Percentiles rank a stretch among this genome's conserved stretches.
Evolutionary conservation across 768 basidiomycete species (phyloP).

Genomic region (Hirschioporus abietinus): DNA sequence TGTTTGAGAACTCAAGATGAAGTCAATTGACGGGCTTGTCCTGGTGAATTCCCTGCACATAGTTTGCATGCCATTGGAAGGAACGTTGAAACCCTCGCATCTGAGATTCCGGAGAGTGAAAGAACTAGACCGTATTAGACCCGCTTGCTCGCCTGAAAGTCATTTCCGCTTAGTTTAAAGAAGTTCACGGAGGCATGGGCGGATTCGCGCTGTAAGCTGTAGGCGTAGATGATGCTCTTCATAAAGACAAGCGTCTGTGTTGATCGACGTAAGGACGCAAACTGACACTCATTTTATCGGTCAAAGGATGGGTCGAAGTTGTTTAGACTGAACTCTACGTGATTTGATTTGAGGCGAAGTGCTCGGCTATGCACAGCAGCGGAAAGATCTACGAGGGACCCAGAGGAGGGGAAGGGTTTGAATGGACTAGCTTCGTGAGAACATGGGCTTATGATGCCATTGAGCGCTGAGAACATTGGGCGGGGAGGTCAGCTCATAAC

Average conservation of each 20-base stretch:
- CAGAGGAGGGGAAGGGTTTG: not conserved
- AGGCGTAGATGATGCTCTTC: not conserved
- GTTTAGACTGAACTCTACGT: not conserved
- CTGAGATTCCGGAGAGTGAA: not conserved
- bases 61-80: not conserved
- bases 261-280: not conserved
- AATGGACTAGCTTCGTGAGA: not conserved
- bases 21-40: not conserved
- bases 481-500: not conserved
- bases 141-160: not conserved
- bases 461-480: not conserved
- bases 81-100: not conserved
- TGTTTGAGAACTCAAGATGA: not conserved
- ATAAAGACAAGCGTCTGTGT: not conserved
- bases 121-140: not conserved
- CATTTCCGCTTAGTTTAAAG: not conserved
- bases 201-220: not conserved
- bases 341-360: not conserved
- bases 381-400: not conserved
- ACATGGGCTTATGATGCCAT: not conserved
- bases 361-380: not conserved
- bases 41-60: not conserved
- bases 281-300: not conserved
- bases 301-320: not conserved
- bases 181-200: not conserved